Evolutionary conservation across 2,329 filamentous ascomycete genomes (phyloP), one percentile per base, ranked within the genome.

Genomic region (Pleoardoris graminearum): DNA sequence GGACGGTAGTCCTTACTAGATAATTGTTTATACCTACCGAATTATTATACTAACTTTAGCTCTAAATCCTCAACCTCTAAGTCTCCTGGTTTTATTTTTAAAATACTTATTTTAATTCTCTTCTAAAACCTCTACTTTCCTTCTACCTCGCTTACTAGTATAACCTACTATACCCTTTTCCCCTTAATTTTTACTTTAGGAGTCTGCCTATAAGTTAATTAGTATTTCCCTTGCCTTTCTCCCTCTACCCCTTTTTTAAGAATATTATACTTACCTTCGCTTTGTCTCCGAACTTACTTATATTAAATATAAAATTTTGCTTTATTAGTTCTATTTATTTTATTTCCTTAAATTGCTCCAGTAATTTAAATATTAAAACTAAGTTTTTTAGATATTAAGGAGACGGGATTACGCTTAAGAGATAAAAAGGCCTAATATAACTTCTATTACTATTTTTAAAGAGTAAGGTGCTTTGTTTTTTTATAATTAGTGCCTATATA

Each of bases 11-110:
- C 23, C 39, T 44, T 44, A 12, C 39, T 17, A 44, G 12, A 27
- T 44, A 44, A 44, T 44, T 30, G 17, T 44, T 44, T 19, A 44
- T 44, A 44, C 39, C 39, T 10, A 44, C 39, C 39, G 23, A 44
- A 44, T 44, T 19, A 29, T 44, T 14, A 44, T 10, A 44, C 17
- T n/a, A 44, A 29, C 39, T 44, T 44, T 22, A 44, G 39, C 39
- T 44, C 39, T 22, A 44, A 12, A 44, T 44, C 39, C 25, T 44
- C 39, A 4, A 19, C 39, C 8, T 22, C 11, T 22, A 44, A 44
- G 22, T 44, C 39, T 19, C 39, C 39, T 5, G 39, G 21, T 30
- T 19, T 22, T 22, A 44, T 17, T 22, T 22, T 22, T 22, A 44
- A 44, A 22, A 44, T 44, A 19, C 39, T 22, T 22, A 44, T 44